These are phyloP conservation scores for Verbascum thapsus DNA, from an alignment of 257 asterid species.

Conservation along the genomic window DNA sequence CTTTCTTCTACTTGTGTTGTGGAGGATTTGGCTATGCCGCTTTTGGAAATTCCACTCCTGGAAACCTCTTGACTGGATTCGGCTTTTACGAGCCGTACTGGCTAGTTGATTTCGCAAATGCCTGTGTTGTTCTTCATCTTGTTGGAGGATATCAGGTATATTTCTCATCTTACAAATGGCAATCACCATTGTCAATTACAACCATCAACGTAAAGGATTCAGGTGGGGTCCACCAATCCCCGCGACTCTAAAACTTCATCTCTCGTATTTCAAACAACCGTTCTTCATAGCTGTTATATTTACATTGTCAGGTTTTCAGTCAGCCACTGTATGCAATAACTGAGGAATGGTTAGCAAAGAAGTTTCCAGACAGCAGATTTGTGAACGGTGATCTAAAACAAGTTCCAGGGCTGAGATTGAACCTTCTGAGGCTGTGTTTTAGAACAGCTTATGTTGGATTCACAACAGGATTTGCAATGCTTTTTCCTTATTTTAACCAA, in stretches of 20 bases:
- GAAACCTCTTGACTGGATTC: conserved; percentile 83
- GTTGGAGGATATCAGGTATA: conserved; percentile 53
- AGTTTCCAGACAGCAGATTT: conserved; percentile 26
- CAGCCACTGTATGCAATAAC: conserved; percentile 48
- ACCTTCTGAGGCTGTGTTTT: conserved; percentile 37
- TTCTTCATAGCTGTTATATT: too few species aligned
- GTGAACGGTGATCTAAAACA: background rate
- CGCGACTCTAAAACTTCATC: too few species aligned
- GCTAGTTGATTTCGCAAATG: conserved; percentile 54
- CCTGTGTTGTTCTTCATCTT: conserved; percentile 46
- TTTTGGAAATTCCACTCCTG: conserved; percentile 88
- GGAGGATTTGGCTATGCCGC: conserved; percentile 98
- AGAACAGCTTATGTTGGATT: conserved; percentile 48
- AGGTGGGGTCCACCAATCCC: too few species aligned
- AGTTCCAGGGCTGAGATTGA: conserved; percentile 33
- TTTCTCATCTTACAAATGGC: too few species aligned
- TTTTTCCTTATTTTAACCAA: conserved; percentile 57
- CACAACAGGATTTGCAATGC: conserved; percentile 42
- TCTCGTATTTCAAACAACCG: too few species aligned
- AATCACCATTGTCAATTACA: too few species aligned
- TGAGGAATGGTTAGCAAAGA: conserved; percentile 38
- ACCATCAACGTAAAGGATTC: too few species aligned
- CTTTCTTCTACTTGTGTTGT: conserved; percentile 73
- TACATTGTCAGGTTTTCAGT: conserved; percentile 25
- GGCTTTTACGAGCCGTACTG: conserved; percentile 64